Evolutionary conservation across 768 basidiomycete species (phyloP).

Genomic region (Amanita brunnescens): DNA sequence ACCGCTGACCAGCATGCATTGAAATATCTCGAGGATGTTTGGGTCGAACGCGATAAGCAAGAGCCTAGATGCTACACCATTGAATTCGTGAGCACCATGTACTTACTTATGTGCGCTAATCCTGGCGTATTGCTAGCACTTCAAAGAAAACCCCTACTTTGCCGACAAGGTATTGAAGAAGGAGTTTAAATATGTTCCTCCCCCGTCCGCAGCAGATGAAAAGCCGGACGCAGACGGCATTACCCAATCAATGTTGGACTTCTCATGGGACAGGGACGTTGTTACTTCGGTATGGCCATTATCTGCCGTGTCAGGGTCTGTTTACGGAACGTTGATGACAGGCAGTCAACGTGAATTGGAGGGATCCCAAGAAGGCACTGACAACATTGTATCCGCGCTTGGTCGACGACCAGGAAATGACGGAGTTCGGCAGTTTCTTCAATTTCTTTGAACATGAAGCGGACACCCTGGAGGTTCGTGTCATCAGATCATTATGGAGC

Average conservation of each 20-base stretch:
- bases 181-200: conserved; percentile 65
- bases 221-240: conserved; percentile 66
- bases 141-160: conserved; percentile 85
- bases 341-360: conserved; percentile 73
- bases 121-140: conserved; percentile 43
- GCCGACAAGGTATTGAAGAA: conserved; percentile 68
- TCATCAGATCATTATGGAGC: neutral
- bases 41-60: conserved; percentile 62
- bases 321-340: conserved; percentile 19
- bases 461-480: conserved; percentile 57
- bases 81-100: conserved; percentile 68
- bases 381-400: conserved; percentile 73
- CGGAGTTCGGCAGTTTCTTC: conserved; percentile 78
- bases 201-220: conserved; percentile 43
- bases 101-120: neutral
- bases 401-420: conserved; percentile 54
- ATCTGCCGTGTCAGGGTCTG: neutral
- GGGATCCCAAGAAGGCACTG: conserved; percentile 64
- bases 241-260: conserved; percentile 69
- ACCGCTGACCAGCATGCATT: conserved; percentile 73
- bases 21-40: conserved; percentile 78
- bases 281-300: conserved; percentile 47
- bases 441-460: conserved; percentile 68
- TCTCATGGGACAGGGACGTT: conserved; percentile 73
- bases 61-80: conserved; percentile 80